Percentiles rank a stretch among this genome's conserved stretches.
phyloP scores from a whole-genome alignment of 768 basidiomycete species.

The Holtermannia corniformis region DNA sequence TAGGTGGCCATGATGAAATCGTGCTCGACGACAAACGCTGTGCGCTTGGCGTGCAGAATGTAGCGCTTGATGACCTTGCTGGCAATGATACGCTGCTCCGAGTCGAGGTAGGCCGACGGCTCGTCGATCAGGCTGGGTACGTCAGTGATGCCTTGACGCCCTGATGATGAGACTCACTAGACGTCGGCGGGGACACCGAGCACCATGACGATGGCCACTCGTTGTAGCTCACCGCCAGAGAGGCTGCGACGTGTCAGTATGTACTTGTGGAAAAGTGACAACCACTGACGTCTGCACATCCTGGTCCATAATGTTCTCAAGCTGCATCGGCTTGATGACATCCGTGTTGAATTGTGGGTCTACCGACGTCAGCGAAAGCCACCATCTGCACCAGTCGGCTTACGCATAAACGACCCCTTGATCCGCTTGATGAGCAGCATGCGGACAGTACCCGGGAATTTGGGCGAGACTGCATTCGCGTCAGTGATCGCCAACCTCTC shows the following conservation, averaged over 20 bases:
- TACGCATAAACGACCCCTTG: constrained; percentile 83
- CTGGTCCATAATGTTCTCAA: constrained; percentile 93
- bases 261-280: no score
- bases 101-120: constrained; percentile 68
- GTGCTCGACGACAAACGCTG: constrained; percentile 98
- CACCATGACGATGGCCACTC: constrained; percentile 90
- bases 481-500: no score
- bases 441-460: constrained; percentile 93
- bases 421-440: constrained; percentile 90
- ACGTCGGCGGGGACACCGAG: constrained; percentile 65
- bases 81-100: constrained; percentile 97
- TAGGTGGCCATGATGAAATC: constrained; percentile 99
- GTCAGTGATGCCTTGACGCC: no score
- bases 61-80: constrained; percentile 98
- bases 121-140: constrained; percentile 65
- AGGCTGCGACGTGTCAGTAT: constrained; percentile 40
- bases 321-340: constrained; percentile 91
- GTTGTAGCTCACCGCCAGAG: constrained; percentile 95
- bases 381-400: constrained; percentile 1
- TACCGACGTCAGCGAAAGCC: constrained; percentile 2
- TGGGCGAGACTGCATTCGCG: constrained; percentile 58
- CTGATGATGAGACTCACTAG: constrained; percentile 43
- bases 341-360: constrained; percentile 98
- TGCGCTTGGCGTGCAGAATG: constrained; percentile 93
- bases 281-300: constrained; percentile 70